Base-by-base conservation (phyloP, 441 rosid genomes). In the Daphne laureola region DNA sequence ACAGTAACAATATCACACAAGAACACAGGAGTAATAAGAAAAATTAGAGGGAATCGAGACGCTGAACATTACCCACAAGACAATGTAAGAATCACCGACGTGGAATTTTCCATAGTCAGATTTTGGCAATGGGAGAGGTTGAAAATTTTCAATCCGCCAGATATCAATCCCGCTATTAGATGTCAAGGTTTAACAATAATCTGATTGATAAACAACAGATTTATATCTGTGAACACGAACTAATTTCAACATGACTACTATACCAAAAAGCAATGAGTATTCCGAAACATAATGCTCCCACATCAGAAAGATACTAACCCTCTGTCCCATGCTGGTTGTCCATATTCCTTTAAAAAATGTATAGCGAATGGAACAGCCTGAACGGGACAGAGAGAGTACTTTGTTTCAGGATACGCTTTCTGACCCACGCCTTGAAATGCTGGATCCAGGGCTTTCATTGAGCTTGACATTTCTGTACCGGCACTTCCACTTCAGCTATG, bases 141-240 rank as follows among this genome's bases (percentile, higher is more conserved):
- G 91, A 58, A 90, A 90, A 74, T 90, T 80, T 85, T 94, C 99
- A 36, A 90, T 86, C 64, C 95, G 83, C 99, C 99, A 94, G 58
- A 88, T 94, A 57, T 94, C 99, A 73, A 82, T 80, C 54, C 99
- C 99, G 56, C 99, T 94, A 64, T n/a, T 50, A 46, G 68, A 58
- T 40, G 86, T 87, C 70, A 78, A 78, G 38, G 95, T 58, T 66
- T 14, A 68, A 79, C 80, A 73, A 42, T 36, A 54, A 5, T 52
- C 58, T 35, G 17, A 67, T 17, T 27, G 16, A 31, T 61, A 73
- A 55, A 58, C 55, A 64, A 35, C 53, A 56, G 57, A 41, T 26
- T 21, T 44, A 14, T 41, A 58, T 8, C 38, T 44, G 7, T 31
- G 11, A 31, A 31, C 38, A 31, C 1, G 2, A 31, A 31, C 4